These are phyloP conservation scores for Eutrema heterophyllum DNA, from an alignment of 345 rosid species.

Conservation along the genomic window DNA sequence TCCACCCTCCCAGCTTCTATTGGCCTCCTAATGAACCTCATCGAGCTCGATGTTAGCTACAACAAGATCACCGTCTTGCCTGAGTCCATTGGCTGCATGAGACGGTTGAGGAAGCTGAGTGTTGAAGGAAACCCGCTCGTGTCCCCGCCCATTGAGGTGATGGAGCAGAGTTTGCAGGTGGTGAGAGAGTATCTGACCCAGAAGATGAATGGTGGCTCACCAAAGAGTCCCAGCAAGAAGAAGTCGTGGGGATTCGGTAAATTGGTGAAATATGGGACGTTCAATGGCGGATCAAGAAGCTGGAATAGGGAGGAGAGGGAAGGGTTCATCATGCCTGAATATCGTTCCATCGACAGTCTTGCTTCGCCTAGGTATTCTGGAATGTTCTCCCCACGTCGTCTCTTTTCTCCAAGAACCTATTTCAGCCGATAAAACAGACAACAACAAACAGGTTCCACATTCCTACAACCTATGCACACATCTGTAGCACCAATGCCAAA, in stretches of 20 bases:
- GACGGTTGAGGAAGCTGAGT: slow-evolving; percentile 54
- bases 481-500: background rate
- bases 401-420: slow-evolving; percentile 52
- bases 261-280: slow-evolving; percentile 56
- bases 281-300: slow-evolving; percentile 37
- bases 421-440: slow-evolving; percentile 30
- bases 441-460: background rate
- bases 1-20: slow-evolving; percentile 43
- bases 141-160: slow-evolving; percentile 67
- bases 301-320: slow-evolving; percentile 40
- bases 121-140: slow-evolving; percentile 82
- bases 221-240: slow-evolving; percentile 43
- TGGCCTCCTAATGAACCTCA: slow-evolving; percentile 55
- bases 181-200: slow-evolving; percentile 66
- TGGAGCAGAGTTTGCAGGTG: slow-evolving; percentile 49
- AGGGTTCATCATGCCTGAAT: slow-evolving; percentile 47
- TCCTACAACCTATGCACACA: background rate
- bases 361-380: slow-evolving; percentile 60
- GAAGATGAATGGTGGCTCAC: slow-evolving; percentile 48
- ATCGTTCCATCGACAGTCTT: slow-evolving; percentile 47
- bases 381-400: slow-evolving; percentile 75
- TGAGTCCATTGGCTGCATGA: slow-evolving; percentile 71
- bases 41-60: slow-evolving; percentile 76
- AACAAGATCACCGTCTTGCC: slow-evolving; percentile 64
- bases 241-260: slow-evolving; percentile 63